These are phyloP conservation scores for Colletotrichum tropicicola DNA, from an alignment of 2,329 filamentous ascomycete species.

Conservation along the genomic window DNA sequence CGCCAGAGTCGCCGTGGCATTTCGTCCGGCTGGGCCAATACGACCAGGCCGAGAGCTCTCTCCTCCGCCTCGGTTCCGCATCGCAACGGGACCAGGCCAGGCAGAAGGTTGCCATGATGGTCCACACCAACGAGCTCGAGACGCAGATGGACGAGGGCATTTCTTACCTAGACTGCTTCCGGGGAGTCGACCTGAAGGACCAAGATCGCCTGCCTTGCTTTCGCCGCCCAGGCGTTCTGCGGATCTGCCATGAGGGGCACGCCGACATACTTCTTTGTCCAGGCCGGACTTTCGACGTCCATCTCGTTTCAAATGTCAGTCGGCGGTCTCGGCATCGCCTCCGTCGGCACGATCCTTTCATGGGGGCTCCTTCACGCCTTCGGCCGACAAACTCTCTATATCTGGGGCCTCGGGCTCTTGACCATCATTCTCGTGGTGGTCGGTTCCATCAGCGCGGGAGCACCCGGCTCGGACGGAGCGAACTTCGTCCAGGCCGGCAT, in stretches of 20 bases:
- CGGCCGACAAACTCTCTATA: slow-evolving; percentile 55
- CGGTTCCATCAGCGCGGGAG: slow-evolving; percentile 53
- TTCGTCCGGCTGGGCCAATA: slow-evolving; percentile 51
- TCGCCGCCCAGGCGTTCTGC: slow-evolving; percentile 50
- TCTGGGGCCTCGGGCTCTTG: slow-evolving; percentile 51
- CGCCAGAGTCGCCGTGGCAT: slow-evolving; percentile 62
- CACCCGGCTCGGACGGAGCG: slow-evolving; percentile 51
- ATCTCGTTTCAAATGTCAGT: slow-evolving; percentile 51
- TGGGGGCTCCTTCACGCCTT: slow-evolving; percentile 54
- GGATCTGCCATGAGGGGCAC: slow-evolving; percentile 47
- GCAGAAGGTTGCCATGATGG: slow-evolving; percentile 59
- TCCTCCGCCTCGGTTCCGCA: slow-evolving; percentile 47
- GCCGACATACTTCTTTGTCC: slow-evolving; percentile 51
- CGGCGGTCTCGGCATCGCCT: slow-evolving; percentile 52
- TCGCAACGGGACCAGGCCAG: slow-evolving; percentile 42
- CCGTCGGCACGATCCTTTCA: slow-evolving; percentile 53
- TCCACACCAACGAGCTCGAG: slow-evolving; percentile 59
- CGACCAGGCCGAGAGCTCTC: slow-evolving; percentile 47
- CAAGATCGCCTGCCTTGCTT: slow-evolving; percentile 51
- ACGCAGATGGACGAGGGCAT: slow-evolving; percentile 48
- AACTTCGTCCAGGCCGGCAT: slow-evolving; percentile 57
- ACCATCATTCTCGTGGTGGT: slow-evolving; percentile 47
- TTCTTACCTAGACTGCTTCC: slow-evolving; percentile 57
- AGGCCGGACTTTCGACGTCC: slow-evolving; percentile 48
- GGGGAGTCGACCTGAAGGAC: slow-evolving; percentile 54